A percentile compares a stretch with the other conserved stretches of the same genome.
phyloP scores from a whole-genome alignment of 108 stramenopile genomes.

The Nannochloropsis oceanica region DNA sequence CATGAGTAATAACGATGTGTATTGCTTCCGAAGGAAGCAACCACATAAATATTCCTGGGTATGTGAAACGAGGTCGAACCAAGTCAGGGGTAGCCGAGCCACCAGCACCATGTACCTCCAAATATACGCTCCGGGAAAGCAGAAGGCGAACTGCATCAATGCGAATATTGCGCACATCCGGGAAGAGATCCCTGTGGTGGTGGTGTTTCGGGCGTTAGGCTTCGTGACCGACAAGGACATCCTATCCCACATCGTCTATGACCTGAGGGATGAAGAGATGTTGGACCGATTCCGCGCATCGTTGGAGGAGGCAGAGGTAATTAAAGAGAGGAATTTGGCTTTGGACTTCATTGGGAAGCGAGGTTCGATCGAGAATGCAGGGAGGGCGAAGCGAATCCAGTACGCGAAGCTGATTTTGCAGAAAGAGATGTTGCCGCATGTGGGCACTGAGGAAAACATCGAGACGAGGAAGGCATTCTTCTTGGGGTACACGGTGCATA shows the following conservation, averaged over 20 bases:
- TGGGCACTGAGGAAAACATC: constrained; percentile 85
- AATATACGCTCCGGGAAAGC: constrained; percentile 85
- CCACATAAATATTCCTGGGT: constrained; percentile 88
- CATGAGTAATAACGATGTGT: constrained; percentile 95
- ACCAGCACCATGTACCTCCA: constrained; percentile 81
- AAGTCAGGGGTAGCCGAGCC: constrained; percentile 55
- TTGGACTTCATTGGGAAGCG: constrained; percentile 91
- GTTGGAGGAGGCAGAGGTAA: constrained; percentile 85
- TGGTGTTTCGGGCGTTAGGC: constrained; percentile 93
- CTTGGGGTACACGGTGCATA: constrained; percentile 95
- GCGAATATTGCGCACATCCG: constrained; percentile 86
- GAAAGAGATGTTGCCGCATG: constrained; percentile 89
- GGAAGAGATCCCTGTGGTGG: constrained; percentile 90
- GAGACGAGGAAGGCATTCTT: constrained; percentile 98
- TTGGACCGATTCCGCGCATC: constrained; percentile 87
- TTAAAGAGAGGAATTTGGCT: constrained; percentile 76
- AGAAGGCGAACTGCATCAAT: constrained; percentile 81
- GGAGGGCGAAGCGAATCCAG: constrained; percentile 84
- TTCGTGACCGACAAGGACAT: constrained; percentile 77
- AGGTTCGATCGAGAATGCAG: constrained; percentile 65
- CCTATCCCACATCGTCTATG: constrained; percentile 96
- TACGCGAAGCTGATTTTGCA: constrained; percentile 84
- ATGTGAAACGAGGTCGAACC: constrained; percentile 80
- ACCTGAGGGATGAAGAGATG: constrained; percentile 86
- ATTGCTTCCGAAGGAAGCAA: constrained; percentile 91